phyloP scores from a whole-genome alignment of 805 yeast genomes.

The Debaryomyces castellii region DNA sequence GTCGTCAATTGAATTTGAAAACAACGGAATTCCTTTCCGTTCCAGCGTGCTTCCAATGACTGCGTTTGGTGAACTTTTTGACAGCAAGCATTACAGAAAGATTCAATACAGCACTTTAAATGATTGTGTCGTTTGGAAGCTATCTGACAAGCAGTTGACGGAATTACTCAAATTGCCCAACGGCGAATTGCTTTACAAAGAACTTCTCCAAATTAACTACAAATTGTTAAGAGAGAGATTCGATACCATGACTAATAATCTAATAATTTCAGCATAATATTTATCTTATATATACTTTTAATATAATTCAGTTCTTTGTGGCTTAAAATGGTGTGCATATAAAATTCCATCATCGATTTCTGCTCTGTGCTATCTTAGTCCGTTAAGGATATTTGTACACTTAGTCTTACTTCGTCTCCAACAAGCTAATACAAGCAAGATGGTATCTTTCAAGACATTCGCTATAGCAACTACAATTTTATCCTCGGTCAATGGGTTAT shows the following conservation, averaged over 20 bases:
- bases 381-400: background rate
- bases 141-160: conserved; percentile 47
- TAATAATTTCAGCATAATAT: conserved; percentile 56
- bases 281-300: background rate
- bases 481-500: conserved; percentile 17
- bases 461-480: conserved; percentile 11
- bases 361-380: background rate
- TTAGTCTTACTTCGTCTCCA: background rate
- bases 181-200: conserved; percentile 58
- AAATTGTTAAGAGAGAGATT: conserved; percentile 68
- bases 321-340: conserved; percentile 4
- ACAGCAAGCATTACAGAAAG: conserved; percentile 37
- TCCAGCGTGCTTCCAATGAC: conserved; percentile 66
- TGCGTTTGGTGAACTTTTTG: conserved; percentile 62
- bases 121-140: conserved; percentile 68
- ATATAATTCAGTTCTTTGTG: background rate
- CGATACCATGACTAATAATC: conserved; percentile 72
- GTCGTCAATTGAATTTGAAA: conserved; percentile 37
- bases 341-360: background rate
- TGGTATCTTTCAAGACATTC: conserved; percentile 22
- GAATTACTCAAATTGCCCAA: conserved; percentile 43
- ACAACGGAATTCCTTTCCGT: conserved; percentile 34
- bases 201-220: conserved; percentile 60
- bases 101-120: conserved; percentile 55
- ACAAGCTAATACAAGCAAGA: conserved; percentile 3